phyloP scores from a whole-genome alignment of 495 filamentous ascomycete species.

The Endocarpon pusillum region DNA sequence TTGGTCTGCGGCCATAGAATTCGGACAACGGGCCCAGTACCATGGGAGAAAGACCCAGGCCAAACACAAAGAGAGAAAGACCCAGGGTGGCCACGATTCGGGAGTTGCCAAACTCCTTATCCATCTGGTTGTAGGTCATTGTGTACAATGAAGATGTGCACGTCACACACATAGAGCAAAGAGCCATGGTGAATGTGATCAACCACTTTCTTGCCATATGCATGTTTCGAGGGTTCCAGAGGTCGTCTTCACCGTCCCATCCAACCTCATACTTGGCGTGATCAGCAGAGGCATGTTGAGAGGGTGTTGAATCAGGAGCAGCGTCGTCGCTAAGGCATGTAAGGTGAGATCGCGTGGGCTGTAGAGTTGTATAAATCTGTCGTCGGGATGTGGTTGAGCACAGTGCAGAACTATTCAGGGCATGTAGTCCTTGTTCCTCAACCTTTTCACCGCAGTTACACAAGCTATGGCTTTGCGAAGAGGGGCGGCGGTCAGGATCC shows the following conservation, averaged over 20 bases:
- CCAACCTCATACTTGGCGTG: too few relatives aligned
- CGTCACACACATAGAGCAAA: conserved; percentile 75
- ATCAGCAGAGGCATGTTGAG: conserved; percentile 1
- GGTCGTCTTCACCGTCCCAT: conserved; percentile 61
- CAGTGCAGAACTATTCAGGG: too few relatives aligned
- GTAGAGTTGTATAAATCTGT: too few relatives aligned
- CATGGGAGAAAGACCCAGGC: conserved; percentile 52
- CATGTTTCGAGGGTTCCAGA: conserved; percentile 54
- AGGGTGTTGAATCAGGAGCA: not conserved
- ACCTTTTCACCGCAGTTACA: too few relatives aligned
- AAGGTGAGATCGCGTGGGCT: too few relatives aligned
- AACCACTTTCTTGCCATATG: conserved; percentile 54
- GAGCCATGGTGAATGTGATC: conserved; percentile 52
- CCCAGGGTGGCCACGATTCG: conserved; percentile 62
- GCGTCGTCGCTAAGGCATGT: not conserved
- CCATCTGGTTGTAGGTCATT: conserved; percentile 67
- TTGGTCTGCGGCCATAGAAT: conserved; percentile 77
- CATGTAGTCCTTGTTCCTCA: too few relatives aligned
- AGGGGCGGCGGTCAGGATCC: too few relatives aligned
- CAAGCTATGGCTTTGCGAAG: too few relatives aligned
- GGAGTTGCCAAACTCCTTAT: conserved; percentile 52
- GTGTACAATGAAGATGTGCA: conserved; percentile 84
- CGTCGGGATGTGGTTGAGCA: too few relatives aligned
- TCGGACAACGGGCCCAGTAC: conserved; percentile 49
- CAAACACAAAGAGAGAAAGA: conserved; percentile 63